Evolutionary conservation across 129 eudicot species (phyloP).

Genomic region (Gnaphalium uliginosum): DNA sequence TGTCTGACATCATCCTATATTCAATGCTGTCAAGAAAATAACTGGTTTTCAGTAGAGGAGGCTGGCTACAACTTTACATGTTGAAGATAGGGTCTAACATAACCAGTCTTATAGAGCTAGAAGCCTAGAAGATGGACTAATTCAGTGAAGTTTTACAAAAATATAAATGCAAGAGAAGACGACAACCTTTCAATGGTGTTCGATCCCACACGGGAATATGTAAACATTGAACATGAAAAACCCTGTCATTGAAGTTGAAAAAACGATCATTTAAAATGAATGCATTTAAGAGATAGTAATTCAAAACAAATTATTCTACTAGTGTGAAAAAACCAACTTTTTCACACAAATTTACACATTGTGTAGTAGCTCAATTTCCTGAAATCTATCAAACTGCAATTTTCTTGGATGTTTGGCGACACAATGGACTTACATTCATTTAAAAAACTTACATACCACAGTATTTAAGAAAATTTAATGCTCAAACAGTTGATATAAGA

Average conservation of each 20-base stretch:
- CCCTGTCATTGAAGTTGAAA: conserved; percentile 32
- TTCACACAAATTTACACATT: no score
- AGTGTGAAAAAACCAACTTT: neutral
- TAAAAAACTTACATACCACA: neutral
- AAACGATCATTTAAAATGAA: neutral
- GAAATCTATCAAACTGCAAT: no score
- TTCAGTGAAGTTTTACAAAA: neutral
- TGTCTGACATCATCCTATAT: neutral
- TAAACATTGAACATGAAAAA: conserved; percentile 61
- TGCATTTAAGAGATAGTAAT: neutral
- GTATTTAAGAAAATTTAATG: neutral
- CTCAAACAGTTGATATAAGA: neutral
- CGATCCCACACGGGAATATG: conserved; percentile 66
- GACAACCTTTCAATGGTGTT: conserved; percentile 59
- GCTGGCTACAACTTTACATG: no score
- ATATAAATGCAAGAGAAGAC: conserved; percentile 12
- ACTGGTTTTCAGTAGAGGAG: no score
- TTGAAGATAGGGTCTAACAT: no score
- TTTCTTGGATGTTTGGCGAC: no score
- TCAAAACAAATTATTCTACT: neutral
- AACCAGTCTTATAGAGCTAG: neutral
- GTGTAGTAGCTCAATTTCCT: no score
- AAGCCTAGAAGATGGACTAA: conserved; percentile 12
- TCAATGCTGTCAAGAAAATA: no score
- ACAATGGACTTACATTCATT: no score